Base-by-base conservation (phyloP, 306 rosid species). In the Bauhinia variegata region DNA sequence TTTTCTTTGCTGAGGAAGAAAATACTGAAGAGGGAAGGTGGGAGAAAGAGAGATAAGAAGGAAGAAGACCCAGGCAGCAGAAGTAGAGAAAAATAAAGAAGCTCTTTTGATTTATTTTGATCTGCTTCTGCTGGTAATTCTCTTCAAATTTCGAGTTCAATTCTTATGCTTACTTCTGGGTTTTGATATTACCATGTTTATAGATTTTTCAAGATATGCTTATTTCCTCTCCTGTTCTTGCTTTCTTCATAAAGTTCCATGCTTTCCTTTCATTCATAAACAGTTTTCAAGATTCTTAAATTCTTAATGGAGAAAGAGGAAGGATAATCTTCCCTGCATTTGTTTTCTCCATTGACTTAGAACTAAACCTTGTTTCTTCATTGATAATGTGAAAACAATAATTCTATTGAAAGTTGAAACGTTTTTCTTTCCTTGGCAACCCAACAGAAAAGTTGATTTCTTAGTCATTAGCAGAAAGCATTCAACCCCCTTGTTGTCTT, bases 11-110 rank as follows among this genome's bases (percentile, higher is more conserved):
- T 18, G 79, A 75, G 72, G 77, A 80, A 79, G 89, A 81, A 56
- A 86, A 83, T 62, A 68, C 74, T 8, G 91, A 83, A 59, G 97
- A 91, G 76, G 98, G 98, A 68, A 86, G 87, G 79, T 82, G 98
- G 96, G 93, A 89, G 67, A 89, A 86, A 23, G 98, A 89, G 81
- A 76, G 96, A 83, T 89, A 89, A 63, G 38, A 54, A 18, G 11
- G 37, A 42, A 58, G 57, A 54, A 60, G 58, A 71, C 65, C 84
- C 80, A 69, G 64, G 77, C 66, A 70, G 81, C 85, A 76, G 88
- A 80, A 80, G 79, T 56, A 59, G 70, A 72, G 69, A 67, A 57
- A 54, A 17, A 76, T 54, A 76, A 46, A n/a, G 8, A 37, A 65
- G 64, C 49, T 55, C 41, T 76, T 36, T 72, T 61, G 18, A n/a